Evolutionary conservation across 306 rosid genomes (phyloP).

Genomic region (Arachis hypogaea): DNA sequence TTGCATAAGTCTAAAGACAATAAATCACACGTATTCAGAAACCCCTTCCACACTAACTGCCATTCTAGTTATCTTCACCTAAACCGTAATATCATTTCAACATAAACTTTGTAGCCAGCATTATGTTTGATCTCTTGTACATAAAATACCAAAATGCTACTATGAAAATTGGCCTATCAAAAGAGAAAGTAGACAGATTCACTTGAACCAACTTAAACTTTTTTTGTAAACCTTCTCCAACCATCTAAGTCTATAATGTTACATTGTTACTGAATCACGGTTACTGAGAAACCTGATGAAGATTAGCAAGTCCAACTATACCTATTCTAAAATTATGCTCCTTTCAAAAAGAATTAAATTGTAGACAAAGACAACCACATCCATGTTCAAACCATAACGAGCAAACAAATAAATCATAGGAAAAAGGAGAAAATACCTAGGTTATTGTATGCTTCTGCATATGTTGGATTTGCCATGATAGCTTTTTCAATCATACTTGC

Average conservation of each 20-base stretch:
- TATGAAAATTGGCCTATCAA: background rate
- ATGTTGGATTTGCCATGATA: conserved; percentile 92
- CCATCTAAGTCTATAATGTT: background rate
- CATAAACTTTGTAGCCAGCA: conserved; percentile 20
- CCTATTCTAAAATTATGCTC: conserved; percentile 5
- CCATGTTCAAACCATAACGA: conserved; percentile 22
- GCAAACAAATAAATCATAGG: conserved; percentile 27
- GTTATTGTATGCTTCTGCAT: conserved; percentile 98
- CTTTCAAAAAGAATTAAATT: conserved; percentile 33
- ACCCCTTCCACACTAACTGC: background rate
- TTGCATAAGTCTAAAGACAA: background rate
- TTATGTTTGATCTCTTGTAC: background rate
- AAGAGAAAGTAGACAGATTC: background rate
- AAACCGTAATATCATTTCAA: conserved; percentile 19
- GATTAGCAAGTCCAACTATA: background rate
- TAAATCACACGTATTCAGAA: background rate
- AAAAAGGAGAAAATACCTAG: conserved; percentile 57
- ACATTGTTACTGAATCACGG: conserved; percentile 11
- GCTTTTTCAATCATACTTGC: conserved; percentile 99
- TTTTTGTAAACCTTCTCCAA: background rate
- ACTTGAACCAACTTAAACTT: background rate
- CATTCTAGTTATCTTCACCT: conserved; percentile 15
- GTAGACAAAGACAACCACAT: conserved; percentile 15
- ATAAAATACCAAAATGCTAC: background rate
- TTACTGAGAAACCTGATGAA: conserved; percentile 22